phyloP scores from a whole-genome alignment of 2,329 filamentous ascomycete species.

The Colletotrichum gloeosporioides region DNA sequence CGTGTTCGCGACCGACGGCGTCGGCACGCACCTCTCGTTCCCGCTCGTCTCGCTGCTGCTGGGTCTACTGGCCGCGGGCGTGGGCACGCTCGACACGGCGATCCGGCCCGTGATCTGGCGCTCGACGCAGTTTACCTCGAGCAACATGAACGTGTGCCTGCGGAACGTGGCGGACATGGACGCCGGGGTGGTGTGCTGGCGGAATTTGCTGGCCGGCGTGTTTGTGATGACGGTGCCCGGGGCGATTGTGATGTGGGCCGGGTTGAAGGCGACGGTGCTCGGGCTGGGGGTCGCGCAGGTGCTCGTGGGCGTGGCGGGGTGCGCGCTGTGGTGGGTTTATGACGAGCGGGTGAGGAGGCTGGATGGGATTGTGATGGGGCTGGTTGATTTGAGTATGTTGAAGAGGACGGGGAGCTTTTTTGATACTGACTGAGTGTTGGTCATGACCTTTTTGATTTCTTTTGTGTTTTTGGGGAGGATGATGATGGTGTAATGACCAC shows the following conservation, averaged over 20 bases:
- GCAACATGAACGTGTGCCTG: slow-evolving; percentile 49
- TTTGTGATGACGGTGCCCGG: slow-evolving; percentile 49
- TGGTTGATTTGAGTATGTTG: slow-evolving; percentile 49
- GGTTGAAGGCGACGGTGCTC: slow-evolving; percentile 42
- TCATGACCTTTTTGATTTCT: background rate
- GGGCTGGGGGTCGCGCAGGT: slow-evolving; percentile 48
- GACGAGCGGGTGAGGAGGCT: slow-evolving; percentile 46
- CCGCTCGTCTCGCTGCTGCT: slow-evolving; percentile 50
- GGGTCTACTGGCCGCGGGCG: slow-evolving; percentile 51
- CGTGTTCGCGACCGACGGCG: slow-evolving; percentile 31
- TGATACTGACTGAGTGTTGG: slow-evolving; percentile 38
- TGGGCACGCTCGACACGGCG: slow-evolving; percentile 43
- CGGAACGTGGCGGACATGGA: slow-evolving; percentile 56
- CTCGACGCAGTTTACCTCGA: slow-evolving; percentile 55
- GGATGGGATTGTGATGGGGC: slow-evolving; percentile 53
- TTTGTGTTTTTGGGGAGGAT: background rate
- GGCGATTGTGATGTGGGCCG: slow-evolving; percentile 33
- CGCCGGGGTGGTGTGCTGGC: slow-evolving; percentile 44
- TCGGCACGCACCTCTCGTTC: slow-evolving; percentile 37
- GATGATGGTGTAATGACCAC: background rate
- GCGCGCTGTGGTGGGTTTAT: slow-evolving; percentile 44
- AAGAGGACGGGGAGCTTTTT: slow-evolving; percentile 52
- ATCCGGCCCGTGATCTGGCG: slow-evolving; percentile 47
- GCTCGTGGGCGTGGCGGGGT: slow-evolving; percentile 37
- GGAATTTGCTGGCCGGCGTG: slow-evolving; percentile 44